Evolutionary conservation across 2,329 filamentous ascomycete species (phyloP).

Genomic region (Aphanoascus verrucosus): DNA sequence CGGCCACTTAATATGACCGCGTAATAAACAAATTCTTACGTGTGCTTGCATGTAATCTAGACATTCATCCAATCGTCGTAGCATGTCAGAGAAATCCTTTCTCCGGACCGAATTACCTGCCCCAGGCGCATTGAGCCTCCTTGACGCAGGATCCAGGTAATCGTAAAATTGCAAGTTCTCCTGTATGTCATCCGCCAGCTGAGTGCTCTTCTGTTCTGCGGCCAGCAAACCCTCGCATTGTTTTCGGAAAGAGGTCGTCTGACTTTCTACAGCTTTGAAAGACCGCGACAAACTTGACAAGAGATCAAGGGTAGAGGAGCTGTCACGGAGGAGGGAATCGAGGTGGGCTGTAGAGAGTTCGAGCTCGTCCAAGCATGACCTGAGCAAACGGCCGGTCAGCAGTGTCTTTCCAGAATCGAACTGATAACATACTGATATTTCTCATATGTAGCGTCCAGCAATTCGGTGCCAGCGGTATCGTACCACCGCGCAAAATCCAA

Average conservation of each 20-base stretch:
- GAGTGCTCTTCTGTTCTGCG: slow-evolving; percentile 69
- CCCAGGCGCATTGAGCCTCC: slow-evolving; percentile 82
- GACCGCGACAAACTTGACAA: slow-evolving; percentile 71
- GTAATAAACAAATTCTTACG: slow-evolving; percentile 40
- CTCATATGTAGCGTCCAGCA: slow-evolving; percentile 73
- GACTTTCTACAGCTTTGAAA: slow-evolving; percentile 75
- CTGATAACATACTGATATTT: slow-evolving; percentile 59
- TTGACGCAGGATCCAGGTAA: slow-evolving; percentile 82
- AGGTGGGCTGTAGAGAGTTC: slow-evolving; percentile 72
- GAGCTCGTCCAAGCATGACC: slow-evolving; percentile 70
- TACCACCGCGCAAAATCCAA: slow-evolving; percentile 52
- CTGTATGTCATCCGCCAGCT: slow-evolving; percentile 71
- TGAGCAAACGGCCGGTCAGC: slow-evolving; percentile 25
- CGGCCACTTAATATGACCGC: neutral
- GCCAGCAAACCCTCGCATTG: slow-evolving; percentile 80
- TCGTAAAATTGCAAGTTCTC: slow-evolving; percentile 90
- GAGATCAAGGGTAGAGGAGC: slow-evolving; percentile 62
- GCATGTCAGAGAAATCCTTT: slow-evolving; percentile 76
- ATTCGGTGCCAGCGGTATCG: slow-evolving; percentile 49
- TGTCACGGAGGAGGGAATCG: slow-evolving; percentile 64
- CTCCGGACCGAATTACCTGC: slow-evolving; percentile 76
- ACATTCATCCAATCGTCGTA: slow-evolving; percentile 78
- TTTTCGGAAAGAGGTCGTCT: slow-evolving; percentile 85
- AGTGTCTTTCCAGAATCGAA: neutral
- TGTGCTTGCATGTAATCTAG: slow-evolving; percentile 85